Conservation (phyloP, 768 basidiomycete genomes). For the Mycena pura region DNA sequence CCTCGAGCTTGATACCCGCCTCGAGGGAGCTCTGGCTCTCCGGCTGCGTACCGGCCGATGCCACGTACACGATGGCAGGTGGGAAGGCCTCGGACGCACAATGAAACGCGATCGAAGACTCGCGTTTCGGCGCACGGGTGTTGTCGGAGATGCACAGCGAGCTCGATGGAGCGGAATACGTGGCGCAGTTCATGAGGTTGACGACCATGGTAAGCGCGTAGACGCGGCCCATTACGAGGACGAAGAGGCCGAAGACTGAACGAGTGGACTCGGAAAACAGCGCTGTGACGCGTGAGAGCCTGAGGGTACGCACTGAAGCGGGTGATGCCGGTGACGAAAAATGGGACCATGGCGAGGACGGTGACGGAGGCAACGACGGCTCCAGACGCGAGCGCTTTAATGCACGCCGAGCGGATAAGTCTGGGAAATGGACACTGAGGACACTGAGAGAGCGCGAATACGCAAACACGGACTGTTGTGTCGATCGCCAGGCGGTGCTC, state of each 20-base stretch:
- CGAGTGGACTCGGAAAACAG: no score
- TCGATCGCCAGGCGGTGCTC: conserved; percentile 15
- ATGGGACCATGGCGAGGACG: conserved; percentile 13
- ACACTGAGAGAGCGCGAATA: no score
- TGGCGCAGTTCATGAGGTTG: no score
- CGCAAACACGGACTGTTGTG: conserved; percentile 2
- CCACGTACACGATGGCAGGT: no score
- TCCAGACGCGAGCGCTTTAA: conserved; percentile 14
- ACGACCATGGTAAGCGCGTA: conserved; percentile 20
- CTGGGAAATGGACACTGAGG: no score
- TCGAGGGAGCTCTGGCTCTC: no score
- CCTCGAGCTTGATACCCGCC: no score
- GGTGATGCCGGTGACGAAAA: neutral
- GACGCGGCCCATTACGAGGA: conserved; percentile 18
- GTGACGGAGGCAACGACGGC: no score
- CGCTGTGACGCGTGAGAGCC: neutral
- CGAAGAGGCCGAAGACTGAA: conserved; percentile 20
- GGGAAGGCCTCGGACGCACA: no score
- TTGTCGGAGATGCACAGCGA: neutral
- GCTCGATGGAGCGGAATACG: neutral
- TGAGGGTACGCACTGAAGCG: neutral
- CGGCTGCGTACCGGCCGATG: no score
- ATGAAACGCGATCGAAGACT: no score
- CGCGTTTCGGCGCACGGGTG: no score
- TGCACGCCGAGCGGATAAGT: conserved; percentile 2